Conservation (phyloP, 83 land plant species). For the Diphasiastrum complanatum region DNA sequence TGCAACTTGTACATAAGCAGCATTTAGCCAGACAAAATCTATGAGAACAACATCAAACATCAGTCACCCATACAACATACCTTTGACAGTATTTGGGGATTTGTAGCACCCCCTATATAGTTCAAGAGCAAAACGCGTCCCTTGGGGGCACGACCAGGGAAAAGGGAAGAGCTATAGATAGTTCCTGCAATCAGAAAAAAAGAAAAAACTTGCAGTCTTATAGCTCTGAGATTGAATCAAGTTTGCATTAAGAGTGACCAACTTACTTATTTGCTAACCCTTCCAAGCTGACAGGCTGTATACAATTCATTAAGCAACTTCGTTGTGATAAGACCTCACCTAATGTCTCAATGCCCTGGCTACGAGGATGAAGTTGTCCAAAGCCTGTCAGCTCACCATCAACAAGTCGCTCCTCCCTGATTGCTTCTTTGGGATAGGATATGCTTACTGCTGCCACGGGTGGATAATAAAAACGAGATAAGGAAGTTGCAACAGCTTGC, state of each 20-base stretch:
- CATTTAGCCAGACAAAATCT: too few species aligned
- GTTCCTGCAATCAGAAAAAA: constrained; percentile 69
- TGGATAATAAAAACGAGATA: constrained; percentile 80
- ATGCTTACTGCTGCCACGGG: constrained; percentile 83
- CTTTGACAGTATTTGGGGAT: constrained; percentile 57
- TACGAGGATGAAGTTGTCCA: constrained; percentile 97
- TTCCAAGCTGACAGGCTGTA: not conserved
- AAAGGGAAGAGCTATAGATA: constrained; percentile 88
- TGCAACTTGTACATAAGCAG: too few species aligned
- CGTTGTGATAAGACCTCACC: constrained; percentile 45
- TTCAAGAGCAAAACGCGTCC: constrained; percentile 79
- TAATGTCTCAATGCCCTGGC: constrained; percentile 88
- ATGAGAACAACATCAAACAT: too few species aligned
- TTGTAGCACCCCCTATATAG: constrained; percentile 91
- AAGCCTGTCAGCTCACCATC: constrained; percentile 89
- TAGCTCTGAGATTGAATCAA: too few species aligned
- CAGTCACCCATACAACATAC: constrained; percentile 33
- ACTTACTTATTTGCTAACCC: not conserved
- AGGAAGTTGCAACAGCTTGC: constrained; percentile 60
- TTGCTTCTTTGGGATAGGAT: constrained; percentile 84
- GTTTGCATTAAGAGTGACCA: not conserved
- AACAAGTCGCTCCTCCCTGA: constrained; percentile 67
- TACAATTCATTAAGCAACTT: too few species aligned
- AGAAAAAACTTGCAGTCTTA: too few species aligned
- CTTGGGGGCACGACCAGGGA: constrained; percentile 86